Evolutionary conservation across 164 flowering plant species (phyloP), one percentile per base, ranked within the genome.

Genomic region (Macadamia tetraphylla): DNA sequence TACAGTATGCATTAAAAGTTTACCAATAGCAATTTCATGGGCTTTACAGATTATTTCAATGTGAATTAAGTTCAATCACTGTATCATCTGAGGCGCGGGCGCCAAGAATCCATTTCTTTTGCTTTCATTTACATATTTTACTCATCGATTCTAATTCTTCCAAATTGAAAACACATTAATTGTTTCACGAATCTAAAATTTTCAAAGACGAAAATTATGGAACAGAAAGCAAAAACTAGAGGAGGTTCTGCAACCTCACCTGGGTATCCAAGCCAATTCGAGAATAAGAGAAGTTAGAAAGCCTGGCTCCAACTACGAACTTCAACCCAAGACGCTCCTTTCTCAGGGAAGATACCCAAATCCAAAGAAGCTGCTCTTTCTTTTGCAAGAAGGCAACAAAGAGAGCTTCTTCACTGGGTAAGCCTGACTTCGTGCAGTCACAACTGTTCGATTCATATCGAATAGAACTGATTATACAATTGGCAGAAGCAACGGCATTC

Each of bases 231-330:
- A 2, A 31, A 9, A 29, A 18, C 35, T 29, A 35, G 9, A 30
- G 10, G 6, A 32, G 9, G 12, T 13, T 1, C 30, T 17, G 6
- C 6, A 53, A 4, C n/a, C 13, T 60, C 30, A 88, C 94, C 89
- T 81, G 80, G 74, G 83, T 75, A 52, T 86, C 88, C 75, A 83
- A 82, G 17, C 83, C 87, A 42, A 84, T 75, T 64, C 74, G 72
- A 6, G 65, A 58, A 15, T 85, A 75, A 63, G 79, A 75, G 14
- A 82, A 65, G 65, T 76, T 79, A 11, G 88, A 85, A 11, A 83
- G 70, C 71, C 81, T 81, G 48, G 88, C 88, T 52, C 72, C 59
- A 57, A 75, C 81, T 9, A 76, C 81, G 55, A 84, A 73, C 71
- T 76, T 17, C 77, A 61, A 49, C 74, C 56, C 18, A 60, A 10